Base-by-base conservation (phyloP, 192 early-diverging fungal species). In the Funneliformis geosporum region DNA sequence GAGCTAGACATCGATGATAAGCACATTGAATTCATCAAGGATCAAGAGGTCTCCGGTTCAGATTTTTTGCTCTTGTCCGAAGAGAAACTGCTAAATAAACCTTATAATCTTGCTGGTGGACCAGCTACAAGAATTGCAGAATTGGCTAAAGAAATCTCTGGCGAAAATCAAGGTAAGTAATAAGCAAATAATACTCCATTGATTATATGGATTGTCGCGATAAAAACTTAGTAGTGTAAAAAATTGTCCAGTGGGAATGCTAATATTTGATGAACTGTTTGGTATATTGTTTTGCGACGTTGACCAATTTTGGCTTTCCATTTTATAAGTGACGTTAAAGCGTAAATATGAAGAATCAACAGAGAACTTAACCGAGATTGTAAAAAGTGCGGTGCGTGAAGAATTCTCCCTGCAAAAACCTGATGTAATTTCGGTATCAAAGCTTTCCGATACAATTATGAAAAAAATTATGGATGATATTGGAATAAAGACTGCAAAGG, bases 111-210 rank as follows among this genome's bases (percentile, higher is more conserved):
- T 12, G 4, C 18, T 65, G 5, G 75, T 0, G 62, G 75, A 8
- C 61, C 75, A 65, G 75, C 75, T 50, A 27, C 46, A 65, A n/a
- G 10, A 77, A 66, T 77, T 42, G 38, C 75, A 50, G 11, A 50
- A 25, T 47, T 77, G n/a, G 47, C 66, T 28, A n/a, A n/a, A n/a
- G 43, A 77, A 23, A 77, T n/a, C 40, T 62, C n/a, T 76, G 75
- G 75, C 14, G 61, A 14, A 61, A 12, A 76, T n/a, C n/a, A n/a
- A 66, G 75, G 75, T 76, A 76, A 76, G 23, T 73, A 59, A 55
- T 65, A 40, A 66, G n/a, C 42, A 42, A 65, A 76, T 76, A 76
- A 65, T 76, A 42, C 73, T n/a, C n/a, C n/a, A n/a, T n/a, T n/a
- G n/a, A n/a, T n/a, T n/a, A n/a, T n/a, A n/a, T n/a, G n/a, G n/a